phyloP scores from a whole-genome alignment of 176 grass and related monocot genomes.

The Tillandsia leiboldiana region DNA sequence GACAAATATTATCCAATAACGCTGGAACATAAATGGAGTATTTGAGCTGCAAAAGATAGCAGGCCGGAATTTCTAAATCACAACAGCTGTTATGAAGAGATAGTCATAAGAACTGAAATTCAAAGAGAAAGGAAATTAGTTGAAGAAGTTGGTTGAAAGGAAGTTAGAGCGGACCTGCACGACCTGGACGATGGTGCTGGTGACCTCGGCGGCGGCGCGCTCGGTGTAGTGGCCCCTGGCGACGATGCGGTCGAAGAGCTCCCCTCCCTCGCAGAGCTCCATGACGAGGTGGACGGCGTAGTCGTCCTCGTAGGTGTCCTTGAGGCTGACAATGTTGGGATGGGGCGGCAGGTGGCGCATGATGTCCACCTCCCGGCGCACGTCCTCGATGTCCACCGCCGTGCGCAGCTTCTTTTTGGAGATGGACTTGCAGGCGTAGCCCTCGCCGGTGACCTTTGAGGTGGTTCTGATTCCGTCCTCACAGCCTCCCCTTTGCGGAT shows the following conservation, averaged over 20 bases:
- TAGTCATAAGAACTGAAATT: too few species aligned
- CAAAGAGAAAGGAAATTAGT: background rate
- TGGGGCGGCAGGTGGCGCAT: constrained; percentile 80
- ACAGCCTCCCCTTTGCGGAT: too few species aligned
- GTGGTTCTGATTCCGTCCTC: too few species aligned
- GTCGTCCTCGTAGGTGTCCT: constrained; percentile 80
- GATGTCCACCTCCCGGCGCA: constrained; percentile 92
- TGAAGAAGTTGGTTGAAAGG: background rate
- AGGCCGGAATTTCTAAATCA: too few species aligned
- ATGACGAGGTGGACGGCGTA: constrained; percentile 91
- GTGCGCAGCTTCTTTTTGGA: constrained; percentile 31
- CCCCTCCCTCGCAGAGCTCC: constrained; percentile 97
- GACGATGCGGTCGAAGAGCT: constrained; percentile 93
- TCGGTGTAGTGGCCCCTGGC: constrained; percentile 83
- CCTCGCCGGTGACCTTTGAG: constrained; percentile 11
- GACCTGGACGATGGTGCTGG: constrained; percentile 85
- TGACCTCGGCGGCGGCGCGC: constrained; percentile 71
- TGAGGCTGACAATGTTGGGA: constrained; percentile 76
- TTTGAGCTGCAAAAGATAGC: too few species aligned
- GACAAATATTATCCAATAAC: too few species aligned
- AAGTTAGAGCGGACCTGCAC: constrained; percentile 55
- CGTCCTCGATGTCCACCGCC: constrained; percentile 82
- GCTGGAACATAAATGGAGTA: too few species aligned
- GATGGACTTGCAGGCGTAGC: constrained; percentile 25
- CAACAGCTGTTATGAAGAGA: too few species aligned